Base-by-base conservation (phyloP, 2,329 filamentous ascomycete genomes). In the Penicillium decumbens region DNA sequence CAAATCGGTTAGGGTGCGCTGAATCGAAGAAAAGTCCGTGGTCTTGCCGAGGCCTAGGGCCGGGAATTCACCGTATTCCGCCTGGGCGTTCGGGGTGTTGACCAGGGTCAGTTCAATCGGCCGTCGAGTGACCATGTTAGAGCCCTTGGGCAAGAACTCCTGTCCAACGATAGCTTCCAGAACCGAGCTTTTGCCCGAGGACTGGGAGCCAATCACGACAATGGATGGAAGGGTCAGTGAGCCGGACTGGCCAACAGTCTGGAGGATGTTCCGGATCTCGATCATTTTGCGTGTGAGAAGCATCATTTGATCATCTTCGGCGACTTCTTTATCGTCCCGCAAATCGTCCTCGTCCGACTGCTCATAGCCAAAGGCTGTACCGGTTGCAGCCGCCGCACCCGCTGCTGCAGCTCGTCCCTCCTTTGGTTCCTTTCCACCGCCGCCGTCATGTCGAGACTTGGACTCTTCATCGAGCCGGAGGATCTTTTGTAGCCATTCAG, bases 271-370 rank as follows among this genome's bases (percentile, higher is more conserved):
- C 59, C 95, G 80, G 49, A 98, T 97, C 75, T 98, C 93, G 64
- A 98, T 98, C 93, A 98, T 98, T 75, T 97, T 97, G 75, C 93
- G 92, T 1, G 95, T 98, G 64, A 98, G 77, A 59, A 96, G 79
- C 93, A 98, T 98, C 92, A 98, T 98, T 71, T 98, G 93, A 67
- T 98, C 93, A 63, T 98, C 93, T 62, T 84, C 83, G 15, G 89
- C 88, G 42, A 80, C 78, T 64, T 87, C 83, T 48, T 85, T 82
- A 18, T 74, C 77, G 7, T 77, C 75, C 47, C 83, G 77, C 12
- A 28, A 10, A 30, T 92, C 82, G 30, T 87, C 82, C 33, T 81
- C 78, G 3, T 77, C 72, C 2, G 83, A 81, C 49, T 85, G 78
- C 20, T 89, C 84, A 61, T 91, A 86, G 32, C 86, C 89, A 66